A percentile compares a stretch with the other conserved stretches of the same genome.
Evolutionary conservation across 768 basidiomycete species (phyloP).

Genomic region (Neoboletus magnificus): DNA sequence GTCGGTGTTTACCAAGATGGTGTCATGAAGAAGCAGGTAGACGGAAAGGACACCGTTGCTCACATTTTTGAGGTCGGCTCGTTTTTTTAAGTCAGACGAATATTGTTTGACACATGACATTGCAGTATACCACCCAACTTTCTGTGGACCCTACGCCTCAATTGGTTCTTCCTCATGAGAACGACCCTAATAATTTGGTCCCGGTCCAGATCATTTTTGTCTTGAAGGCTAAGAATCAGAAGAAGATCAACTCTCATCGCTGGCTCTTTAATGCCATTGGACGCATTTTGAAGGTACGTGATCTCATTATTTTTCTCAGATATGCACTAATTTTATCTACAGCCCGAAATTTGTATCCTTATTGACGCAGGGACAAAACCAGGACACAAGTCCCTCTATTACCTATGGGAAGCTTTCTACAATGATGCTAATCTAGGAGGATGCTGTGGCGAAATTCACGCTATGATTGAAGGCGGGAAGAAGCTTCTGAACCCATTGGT

Average conservation of each 20-base stretch:
- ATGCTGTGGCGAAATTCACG: slow-evolving; percentile 93
- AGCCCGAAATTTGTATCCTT: slow-evolving; percentile 91
- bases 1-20: slow-evolving; percentile 94
- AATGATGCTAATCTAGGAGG: slow-evolving; percentile 77
- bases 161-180: slow-evolving; percentile 84
- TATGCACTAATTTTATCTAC: slow-evolving; percentile 6
- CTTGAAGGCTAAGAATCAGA: slow-evolving; percentile 91
- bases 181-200: slow-evolving; percentile 89
- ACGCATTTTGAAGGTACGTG: slow-evolving; percentile 61
- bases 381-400: slow-evolving; percentile 93
- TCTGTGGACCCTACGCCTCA: slow-evolving; percentile 90
- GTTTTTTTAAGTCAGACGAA: background rate
- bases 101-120: slow-evolving; percentile 3
- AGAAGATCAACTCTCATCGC: slow-evolving; percentile 94
- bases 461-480: slow-evolving; percentile 91
- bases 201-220: slow-evolving; percentile 91
- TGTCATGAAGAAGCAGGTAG: slow-evolving; percentile 89
- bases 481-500: slow-evolving; percentile 91
- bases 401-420: slow-evolving; percentile 91
- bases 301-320: slow-evolving; percentile 12
- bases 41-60: slow-evolving; percentile 85
- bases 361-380: slow-evolving; percentile 97
- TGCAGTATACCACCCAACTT: slow-evolving; percentile 92
- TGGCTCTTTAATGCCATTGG: slow-evolving; percentile 97
- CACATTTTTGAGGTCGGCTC: slow-evolving; percentile 87